Percentiles rank a stretch among this genome's conserved stretches.
Evolutionary conservation across 2,329 filamentous ascomycete genomes (phyloP).

Genomic region (Sporothrix inflata): DNA sequence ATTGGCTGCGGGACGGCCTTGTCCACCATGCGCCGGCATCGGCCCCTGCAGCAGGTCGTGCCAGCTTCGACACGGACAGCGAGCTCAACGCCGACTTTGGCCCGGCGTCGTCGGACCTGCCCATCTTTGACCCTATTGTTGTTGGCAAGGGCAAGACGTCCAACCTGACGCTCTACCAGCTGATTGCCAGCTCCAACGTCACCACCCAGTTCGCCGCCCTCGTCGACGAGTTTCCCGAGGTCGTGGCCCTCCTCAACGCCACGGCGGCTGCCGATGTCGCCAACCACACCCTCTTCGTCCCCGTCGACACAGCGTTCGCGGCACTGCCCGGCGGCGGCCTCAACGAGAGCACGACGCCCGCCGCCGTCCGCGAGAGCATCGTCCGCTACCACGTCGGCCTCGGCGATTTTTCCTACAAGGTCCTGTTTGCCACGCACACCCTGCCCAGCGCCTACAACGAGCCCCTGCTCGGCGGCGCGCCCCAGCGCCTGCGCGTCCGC

Average conservation of each 20-base stretch:
- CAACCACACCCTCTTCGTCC: constrained; percentile 82
- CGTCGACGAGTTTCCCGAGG: constrained; percentile 71
- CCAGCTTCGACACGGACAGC: background rate
- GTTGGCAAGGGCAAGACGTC: constrained; percentile 43
- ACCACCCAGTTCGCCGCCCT: constrained; percentile 76
- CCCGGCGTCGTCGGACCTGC: constrained; percentile 7
- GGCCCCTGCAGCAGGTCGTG: background rate
- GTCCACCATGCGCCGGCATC: background rate
- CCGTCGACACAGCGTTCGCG: constrained; percentile 75
- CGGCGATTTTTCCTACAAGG: constrained; percentile 66
- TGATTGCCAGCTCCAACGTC: constrained; percentile 75
- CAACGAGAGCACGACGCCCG: constrained; percentile 66
- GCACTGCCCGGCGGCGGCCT: constrained; percentile 49
- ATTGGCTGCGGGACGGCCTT: constrained; percentile 28
- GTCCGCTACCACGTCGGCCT: constrained; percentile 76
- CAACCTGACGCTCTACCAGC: constrained; percentile 77
- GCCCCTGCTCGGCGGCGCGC: constrained; percentile 61
- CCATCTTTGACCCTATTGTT: background rate
- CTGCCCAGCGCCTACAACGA: constrained; percentile 69
- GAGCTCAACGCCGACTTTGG: background rate
- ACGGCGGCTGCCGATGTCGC: constrained; percentile 52
- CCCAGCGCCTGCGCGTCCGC: constrained; percentile 74
- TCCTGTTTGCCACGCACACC: constrained; percentile 72
- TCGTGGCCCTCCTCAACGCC: constrained; percentile 74
- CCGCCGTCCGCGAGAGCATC: constrained; percentile 65